Conservation (phyloP, 441 rosid species). For the Jatropha multifida region DNA sequence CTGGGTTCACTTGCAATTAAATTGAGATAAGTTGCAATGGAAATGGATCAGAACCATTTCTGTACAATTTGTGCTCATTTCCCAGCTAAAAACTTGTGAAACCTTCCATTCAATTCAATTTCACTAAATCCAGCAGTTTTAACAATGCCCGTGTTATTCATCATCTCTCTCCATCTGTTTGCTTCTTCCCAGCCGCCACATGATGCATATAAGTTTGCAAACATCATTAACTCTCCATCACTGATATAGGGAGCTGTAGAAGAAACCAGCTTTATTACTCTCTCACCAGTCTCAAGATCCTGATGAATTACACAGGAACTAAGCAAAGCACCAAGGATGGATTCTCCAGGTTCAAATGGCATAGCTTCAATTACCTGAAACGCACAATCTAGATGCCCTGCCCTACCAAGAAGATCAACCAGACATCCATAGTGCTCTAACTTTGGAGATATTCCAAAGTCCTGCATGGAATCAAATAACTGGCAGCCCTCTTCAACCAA, state of each 20-base stretch:
- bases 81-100: conserved; percentile 30
- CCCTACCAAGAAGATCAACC: conserved; percentile 30
- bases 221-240: conserved; percentile 37
- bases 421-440: conserved; percentile 36
- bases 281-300: conserved; percentile 25
- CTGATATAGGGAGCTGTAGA: conserved; percentile 15
- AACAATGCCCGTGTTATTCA: conserved; percentile 27
- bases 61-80: not conserved
- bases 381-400: conserved; percentile 20
- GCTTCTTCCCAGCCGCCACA: conserved; percentile 35
- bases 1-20: too few species aligned
- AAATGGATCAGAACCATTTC: not conserved
- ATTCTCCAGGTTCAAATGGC: conserved; percentile 33
- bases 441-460: conserved; percentile 28
- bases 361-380: conserved; percentile 23
- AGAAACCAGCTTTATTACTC: conserved; percentile 19
- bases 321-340: conserved; percentile 32
- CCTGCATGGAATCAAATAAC: conserved; percentile 28
- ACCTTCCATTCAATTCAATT: conserved; percentile 25
- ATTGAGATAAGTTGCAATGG: not conserved
- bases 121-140: conserved; percentile 29
- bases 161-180: conserved; percentile 30
- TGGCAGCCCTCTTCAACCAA: conserved; percentile 32
- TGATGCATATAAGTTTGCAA: conserved; percentile 28
- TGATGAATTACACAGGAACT: conserved; percentile 32